Evolutionary conservation across 495 filamentous ascomycete genomes (phyloP).

Genomic region (Podospora australis): DNA sequence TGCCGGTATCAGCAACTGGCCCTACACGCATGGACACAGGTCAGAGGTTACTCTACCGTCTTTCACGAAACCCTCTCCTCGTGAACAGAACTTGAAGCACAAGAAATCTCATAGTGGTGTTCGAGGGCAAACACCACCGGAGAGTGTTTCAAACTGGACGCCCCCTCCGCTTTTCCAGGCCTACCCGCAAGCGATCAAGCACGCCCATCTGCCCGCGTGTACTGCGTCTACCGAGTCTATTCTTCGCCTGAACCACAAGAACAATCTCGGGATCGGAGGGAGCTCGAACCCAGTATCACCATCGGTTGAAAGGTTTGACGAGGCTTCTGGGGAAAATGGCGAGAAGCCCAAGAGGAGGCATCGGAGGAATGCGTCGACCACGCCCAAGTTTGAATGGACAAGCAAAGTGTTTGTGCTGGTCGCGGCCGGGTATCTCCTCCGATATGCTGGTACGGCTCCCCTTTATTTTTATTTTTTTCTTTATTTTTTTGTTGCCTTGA

Average conservation of each 20-base stretch:
- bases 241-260: slow-evolving; percentile 51
- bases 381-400: slow-evolving; percentile 66
- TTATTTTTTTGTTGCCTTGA: no score
- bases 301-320: slow-evolving; percentile 17
- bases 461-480: no score
- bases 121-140: slow-evolving; percentile 17
- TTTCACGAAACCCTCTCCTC: slow-evolving; percentile 7
- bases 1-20: slow-evolving; percentile 33
- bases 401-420: slow-evolving; percentile 78
- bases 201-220: slow-evolving; percentile 46
- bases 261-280: slow-evolving; percentile 37
- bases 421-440: slow-evolving; percentile 76
- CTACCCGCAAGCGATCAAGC: slow-evolving; percentile 73
- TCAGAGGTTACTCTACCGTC: slow-evolving; percentile 34
- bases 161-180: slow-evolving; percentile 83
- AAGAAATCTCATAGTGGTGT: slow-evolving; percentile 30
- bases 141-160: slow-evolving; percentile 49
- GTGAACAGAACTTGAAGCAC: slow-evolving; percentile 26
- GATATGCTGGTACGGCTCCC: no score
- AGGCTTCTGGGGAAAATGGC: slow-evolving; percentile 21
- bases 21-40: slow-evolving; percentile 29
- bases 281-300: slow-evolving; percentile 22
- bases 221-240: slow-evolving; percentile 52
- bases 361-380: slow-evolving; percentile 51
- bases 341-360: slow-evolving; percentile 38